These are phyloP conservation scores for Torulaspora franciscae DNA, from an alignment of 805 yeast species.

Conservation along the genomic window DNA sequence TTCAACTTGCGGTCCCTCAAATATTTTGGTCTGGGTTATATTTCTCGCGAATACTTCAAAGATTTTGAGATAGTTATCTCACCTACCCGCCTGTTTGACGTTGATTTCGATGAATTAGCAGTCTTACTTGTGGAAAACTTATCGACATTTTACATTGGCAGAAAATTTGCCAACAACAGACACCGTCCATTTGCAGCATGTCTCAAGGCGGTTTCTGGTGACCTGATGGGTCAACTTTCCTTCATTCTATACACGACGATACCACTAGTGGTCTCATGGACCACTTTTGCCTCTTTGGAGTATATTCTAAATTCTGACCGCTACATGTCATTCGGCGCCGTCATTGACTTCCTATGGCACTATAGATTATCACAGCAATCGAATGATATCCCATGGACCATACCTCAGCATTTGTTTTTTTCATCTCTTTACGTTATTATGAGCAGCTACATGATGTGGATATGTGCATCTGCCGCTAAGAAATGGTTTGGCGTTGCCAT, in stretches of 20 bases:
- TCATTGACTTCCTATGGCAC: constrained; percentile 15
- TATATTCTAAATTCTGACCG: constrained; percentile 11
- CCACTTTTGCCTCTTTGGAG: constrained; percentile 17
- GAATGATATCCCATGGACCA: constrained; percentile 18
- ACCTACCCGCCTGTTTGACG: constrained; percentile 1
- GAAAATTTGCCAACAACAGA: constrained; percentile 7
- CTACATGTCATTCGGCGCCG: constrained; percentile 19
- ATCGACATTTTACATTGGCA: constrained; percentile 4
- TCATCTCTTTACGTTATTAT: constrained; percentile 11
- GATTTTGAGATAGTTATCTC: constrained; percentile 4
- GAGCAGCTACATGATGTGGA: constrained; percentile 5
- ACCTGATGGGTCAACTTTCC: constrained; percentile 7
- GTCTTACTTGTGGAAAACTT: constrained; percentile 1
- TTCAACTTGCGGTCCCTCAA: constrained; percentile 10
- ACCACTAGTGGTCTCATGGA: constrained; percentile 18
- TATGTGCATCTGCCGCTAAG: constrained; percentile 4
- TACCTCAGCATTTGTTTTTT: constrained; percentile 19
- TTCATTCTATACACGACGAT: constrained; percentile 12
- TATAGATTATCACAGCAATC: constrained; percentile 13
- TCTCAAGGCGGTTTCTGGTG: constrained; percentile 6
- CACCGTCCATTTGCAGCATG: constrained; percentile 10
- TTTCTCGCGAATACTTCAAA: constrained; percentile 5
- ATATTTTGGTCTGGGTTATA: constrained; percentile 10
- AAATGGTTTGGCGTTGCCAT: constrained; percentile 26
- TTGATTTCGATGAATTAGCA: not conserved